Conservation (phyloP, 2,329 filamentous ascomycete genomes). For the Aspergillus cejpii region DNA sequence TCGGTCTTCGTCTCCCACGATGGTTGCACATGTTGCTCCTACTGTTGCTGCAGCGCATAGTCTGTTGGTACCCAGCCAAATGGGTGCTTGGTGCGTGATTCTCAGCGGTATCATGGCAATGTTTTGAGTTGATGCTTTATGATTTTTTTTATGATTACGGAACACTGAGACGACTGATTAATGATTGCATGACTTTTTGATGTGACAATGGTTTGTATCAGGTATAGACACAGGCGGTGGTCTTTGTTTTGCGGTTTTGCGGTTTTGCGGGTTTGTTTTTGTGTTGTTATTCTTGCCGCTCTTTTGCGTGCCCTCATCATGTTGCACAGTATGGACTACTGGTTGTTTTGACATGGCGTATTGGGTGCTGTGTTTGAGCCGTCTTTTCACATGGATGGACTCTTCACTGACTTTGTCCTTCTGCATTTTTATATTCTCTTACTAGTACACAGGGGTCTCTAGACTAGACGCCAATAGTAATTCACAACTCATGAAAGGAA, state of each 20-base stretch:
- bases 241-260: neutral
- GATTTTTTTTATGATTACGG: slow-evolving; percentile 5
- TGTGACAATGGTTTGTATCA: neutral
- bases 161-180: neutral
- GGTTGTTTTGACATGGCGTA: neutral
- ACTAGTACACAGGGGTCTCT: neutral
- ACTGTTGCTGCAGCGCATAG: slow-evolving; percentile 15
- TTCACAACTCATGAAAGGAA: neutral
- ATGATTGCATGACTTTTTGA: neutral
- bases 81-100: slow-evolving; percentile 21
- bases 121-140: slow-evolving; percentile 12
- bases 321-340: neutral
- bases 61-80: slow-evolving; percentile 9
- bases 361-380: neutral
- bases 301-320: too few relatives aligned
- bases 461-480: neutral
- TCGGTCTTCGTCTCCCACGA: slow-evolving; percentile 4
- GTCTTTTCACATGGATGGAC: neutral
- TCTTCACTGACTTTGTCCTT: neutral
- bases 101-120: slow-evolving; percentile 16
- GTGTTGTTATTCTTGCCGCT: neutral
- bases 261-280: neutral
- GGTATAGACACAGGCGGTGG: neutral
- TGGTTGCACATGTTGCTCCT: slow-evolving; percentile 14
- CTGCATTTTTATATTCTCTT: neutral